Evolutionary conservation across 495 filamentous ascomycete species (phyloP).

Genomic region (Platismatia glauca): DNA sequence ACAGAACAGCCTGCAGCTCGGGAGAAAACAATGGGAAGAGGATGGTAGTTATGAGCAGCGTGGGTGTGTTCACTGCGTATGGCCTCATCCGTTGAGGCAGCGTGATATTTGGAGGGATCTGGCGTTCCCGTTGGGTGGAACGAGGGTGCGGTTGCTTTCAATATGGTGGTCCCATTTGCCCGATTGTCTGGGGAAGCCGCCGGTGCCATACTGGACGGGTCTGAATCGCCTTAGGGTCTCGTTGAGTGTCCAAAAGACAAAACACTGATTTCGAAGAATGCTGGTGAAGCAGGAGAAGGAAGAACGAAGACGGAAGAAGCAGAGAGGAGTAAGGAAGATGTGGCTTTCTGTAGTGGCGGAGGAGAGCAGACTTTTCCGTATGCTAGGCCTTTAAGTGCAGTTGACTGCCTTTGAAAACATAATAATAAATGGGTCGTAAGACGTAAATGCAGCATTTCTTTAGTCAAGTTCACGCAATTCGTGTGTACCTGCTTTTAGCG

Average conservation of each 20-base stretch:
- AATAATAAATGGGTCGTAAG: constrained; percentile 3
- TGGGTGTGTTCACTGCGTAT: constrained; percentile 72
- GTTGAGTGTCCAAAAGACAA: not conserved
- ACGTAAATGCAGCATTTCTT: not conserved
- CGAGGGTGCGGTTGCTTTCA: constrained; percentile 42
- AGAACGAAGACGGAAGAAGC: too few species aligned
- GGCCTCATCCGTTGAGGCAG: constrained; percentile 66
- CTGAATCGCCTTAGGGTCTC: not conserved
- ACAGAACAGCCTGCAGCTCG: constrained; percentile 75
- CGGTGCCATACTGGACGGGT: constrained; percentile 31
- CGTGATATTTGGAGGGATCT: constrained; percentile 57
- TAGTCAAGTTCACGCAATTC: constrained; percentile 9
- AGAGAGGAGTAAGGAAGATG: not conserved
- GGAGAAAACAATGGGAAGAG: constrained; percentile 85
- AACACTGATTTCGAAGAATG: not conserved
- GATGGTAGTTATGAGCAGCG: constrained; percentile 98
- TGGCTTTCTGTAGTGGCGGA: not conserved
- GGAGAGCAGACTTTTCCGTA: not conserved
- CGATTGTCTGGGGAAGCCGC: constrained; percentile 28
- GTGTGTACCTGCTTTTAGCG: constrained; percentile 31
- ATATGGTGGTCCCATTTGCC: constrained; percentile 24
- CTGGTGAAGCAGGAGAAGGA: not conserved
- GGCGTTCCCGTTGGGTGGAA: constrained; percentile 42
- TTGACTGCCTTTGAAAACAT: constrained; percentile 38
- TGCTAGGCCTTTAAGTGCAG: constrained; percentile 61